Evolutionary conservation across 2,329 filamentous ascomycete genomes (phyloP).

Genomic region (Diaporthe sp.): DNA sequence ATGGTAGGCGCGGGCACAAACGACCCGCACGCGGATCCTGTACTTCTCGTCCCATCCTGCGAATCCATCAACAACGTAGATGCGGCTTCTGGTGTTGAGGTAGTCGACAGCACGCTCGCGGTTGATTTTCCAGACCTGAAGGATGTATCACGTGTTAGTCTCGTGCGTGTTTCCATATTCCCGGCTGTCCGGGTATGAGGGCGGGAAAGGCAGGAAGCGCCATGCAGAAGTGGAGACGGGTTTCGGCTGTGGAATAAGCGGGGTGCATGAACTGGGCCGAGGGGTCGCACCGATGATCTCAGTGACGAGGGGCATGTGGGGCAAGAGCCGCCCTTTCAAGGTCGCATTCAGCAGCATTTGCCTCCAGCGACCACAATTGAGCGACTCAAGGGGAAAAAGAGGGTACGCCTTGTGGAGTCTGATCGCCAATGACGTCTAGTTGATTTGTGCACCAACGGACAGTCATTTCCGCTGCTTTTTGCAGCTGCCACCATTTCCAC

Average conservation of each 20-base stretch:
- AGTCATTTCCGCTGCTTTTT: conserved; percentile 29
- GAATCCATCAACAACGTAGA: conserved; percentile 98
- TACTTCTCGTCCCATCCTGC: conserved; percentile 99
- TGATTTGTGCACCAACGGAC: conserved; percentile 6
- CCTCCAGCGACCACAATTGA: conserved; percentile 22
- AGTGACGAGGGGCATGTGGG: conserved; percentile 37
- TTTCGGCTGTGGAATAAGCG: conserved; percentile 34
- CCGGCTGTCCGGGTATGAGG: conserved; percentile 8
- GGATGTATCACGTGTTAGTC: conserved; percentile 49
- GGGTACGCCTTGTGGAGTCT: neutral
- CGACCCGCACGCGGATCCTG: conserved; percentile 95
- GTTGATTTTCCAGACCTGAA: conserved; percentile 99
- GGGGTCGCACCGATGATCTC: conserved; percentile 40
- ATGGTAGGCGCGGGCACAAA: conserved; percentile 99
- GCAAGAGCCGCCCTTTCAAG: conserved; percentile 6
- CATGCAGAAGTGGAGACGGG: conserved; percentile 36
- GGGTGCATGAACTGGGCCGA: conserved; percentile 39
- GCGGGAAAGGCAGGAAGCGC: conserved; percentile 35
- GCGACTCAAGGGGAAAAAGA: conserved; percentile 9
- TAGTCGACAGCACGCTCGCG: conserved; percentile 98
- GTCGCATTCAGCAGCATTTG: neutral
- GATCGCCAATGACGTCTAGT: conserved; percentile 42
- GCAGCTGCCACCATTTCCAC: neutral
- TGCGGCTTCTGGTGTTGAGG: conserved; percentile 97
- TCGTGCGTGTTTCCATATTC: neutral